Conservation (phyloP, 345 rosid genomes). For the Barbarea vulgaris region DNA sequence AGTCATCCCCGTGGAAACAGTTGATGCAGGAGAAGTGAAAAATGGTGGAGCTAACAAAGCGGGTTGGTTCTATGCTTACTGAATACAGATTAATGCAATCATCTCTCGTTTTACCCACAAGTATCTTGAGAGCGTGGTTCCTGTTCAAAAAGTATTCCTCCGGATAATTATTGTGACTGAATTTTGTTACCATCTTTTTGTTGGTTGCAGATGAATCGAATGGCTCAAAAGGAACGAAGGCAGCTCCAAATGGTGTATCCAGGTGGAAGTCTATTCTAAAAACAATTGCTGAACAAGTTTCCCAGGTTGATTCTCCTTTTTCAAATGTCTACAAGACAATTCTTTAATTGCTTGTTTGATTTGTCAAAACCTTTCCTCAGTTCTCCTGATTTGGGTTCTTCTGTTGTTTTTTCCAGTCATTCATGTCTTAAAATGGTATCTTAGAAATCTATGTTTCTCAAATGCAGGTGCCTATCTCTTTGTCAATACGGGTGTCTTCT, state of each 20-base stretch:
- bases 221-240: constrained; percentile 34
- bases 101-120: constrained; percentile 38
- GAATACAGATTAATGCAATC: constrained; percentile 48
- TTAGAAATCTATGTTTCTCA: constrained; percentile 35
- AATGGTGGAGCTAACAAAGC: constrained; percentile 50
- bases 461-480: constrained; percentile 80
- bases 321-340: background rate
- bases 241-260: constrained; percentile 42
- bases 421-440: constrained; percentile 1
- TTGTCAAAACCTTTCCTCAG: background rate
- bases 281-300: constrained; percentile 41
- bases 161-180: constrained; percentile 7
- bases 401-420: constrained; percentile 1
- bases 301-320: constrained; percentile 31
- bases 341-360: background rate
- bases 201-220: constrained; percentile 32
- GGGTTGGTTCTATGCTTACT: constrained; percentile 49
- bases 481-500: constrained; percentile 76
- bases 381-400: background rate
- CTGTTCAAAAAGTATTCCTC: background rate
- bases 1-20: constrained; percentile 53
- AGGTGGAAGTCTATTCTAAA: constrained; percentile 45
- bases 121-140: background rate
- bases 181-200: background rate
- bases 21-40: constrained; percentile 47